phyloP scores from a whole-genome alignment of 495 filamentous ascomycete genomes.

The Penicillium tannophilum region DNA sequence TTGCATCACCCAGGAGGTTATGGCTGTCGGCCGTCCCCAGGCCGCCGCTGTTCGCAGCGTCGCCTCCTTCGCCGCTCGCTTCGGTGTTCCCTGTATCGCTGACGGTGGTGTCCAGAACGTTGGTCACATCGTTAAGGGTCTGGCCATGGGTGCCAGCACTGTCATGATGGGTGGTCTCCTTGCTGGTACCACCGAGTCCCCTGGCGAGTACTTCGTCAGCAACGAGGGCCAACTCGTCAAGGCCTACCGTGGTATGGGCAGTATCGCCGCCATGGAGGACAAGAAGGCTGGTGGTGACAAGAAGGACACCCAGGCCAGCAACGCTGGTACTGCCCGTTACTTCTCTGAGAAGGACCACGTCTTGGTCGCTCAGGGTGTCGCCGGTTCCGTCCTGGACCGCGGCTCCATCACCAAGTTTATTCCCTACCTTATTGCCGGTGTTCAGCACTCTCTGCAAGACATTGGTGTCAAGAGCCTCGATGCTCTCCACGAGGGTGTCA shows the following conservation, averaged over 20 bases:
- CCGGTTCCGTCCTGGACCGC: conserved; percentile 70
- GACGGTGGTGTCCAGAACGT: conserved; percentile 98
- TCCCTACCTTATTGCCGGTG: conserved; percentile 89
- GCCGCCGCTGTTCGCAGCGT: conserved; percentile 90
- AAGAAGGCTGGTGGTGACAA: conserved; percentile 75
- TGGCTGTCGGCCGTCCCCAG: conserved; percentile 96
- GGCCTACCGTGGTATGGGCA: conserved; percentile 98
- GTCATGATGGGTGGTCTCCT: conserved; percentile 99
- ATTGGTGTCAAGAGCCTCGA: conserved; percentile 79
- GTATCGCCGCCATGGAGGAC: conserved; percentile 99
- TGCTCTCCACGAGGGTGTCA: conserved; percentile 75
- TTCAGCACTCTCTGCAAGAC: conserved; percentile 97
- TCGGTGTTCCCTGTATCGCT: conserved; percentile 97
- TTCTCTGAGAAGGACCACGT: conserved; percentile 96
- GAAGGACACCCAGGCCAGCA: conserved; percentile 80
- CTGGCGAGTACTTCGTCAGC: conserved; percentile 94
- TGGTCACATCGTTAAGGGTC: conserved; percentile 97
- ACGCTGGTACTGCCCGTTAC: conserved; percentile 96
- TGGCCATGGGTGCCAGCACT: conserved; percentile 89
- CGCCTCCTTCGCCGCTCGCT: conserved; percentile 81
- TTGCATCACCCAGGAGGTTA: conserved; percentile 99
- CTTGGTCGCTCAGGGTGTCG: conserved; percentile 95
- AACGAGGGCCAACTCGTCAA: conserved; percentile 97
- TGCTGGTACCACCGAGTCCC: conserved; percentile 95
- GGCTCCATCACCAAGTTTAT: conserved; percentile 91